Evolutionary conservation across 2,329 filamentous ascomycete species (phyloP), one percentile per base, ranked within the genome.

Genomic region (Cytospora chrysosperma): DNA sequence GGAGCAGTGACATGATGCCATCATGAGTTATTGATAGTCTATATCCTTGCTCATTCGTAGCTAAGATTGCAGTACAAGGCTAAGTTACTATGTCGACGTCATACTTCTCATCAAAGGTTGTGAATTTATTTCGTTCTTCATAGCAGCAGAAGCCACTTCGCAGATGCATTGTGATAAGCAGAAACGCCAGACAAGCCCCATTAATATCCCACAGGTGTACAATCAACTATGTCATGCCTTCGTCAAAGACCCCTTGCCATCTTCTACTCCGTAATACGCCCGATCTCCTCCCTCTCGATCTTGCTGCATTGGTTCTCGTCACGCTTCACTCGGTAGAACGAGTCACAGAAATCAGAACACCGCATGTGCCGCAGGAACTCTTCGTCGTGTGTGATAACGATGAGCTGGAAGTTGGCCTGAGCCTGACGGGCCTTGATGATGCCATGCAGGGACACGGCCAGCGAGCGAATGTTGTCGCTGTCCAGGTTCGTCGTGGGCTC

Each of bases 361-460:
- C 93, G 88, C 95, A 99, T 99, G 72, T 93, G 87, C 61, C 90
- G 85, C 72, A 99, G 74, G 72, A 99, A 99, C 72, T 97, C 92
- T 78, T 98, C 96, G 77, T 99, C 95, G 81, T 99, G 95, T 5
- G 95, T 99, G 75, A 99, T 99, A 72, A 99, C 92, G 72, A 99
- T 95, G 62, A 99, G 86, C 80, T 99, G 96, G 77, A 99, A 97
- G 75, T 99, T 99, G 62, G 88, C 85, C 82, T 99, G 95, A 66
- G 89, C 86, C 74, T 90, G 87, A 9, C 96, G 87, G 19, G 88
- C 80, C 70, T 89, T 85, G 77, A 99, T 98, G 72, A 99, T 97
- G 71, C 88, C 85, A 72, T 95, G 89, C 70, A 99, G 78, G 54
- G 90, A 92, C 74, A 90, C 84, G 10, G 95, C 95, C 51, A 99